Percentiles rank a stretch among this genome's conserved stretches.
These are phyloP conservation scores for Penicillium ucsense DNA, from an alignment of 495 filamentous ascomycete genomes.

Conservation along the genomic window DNA sequence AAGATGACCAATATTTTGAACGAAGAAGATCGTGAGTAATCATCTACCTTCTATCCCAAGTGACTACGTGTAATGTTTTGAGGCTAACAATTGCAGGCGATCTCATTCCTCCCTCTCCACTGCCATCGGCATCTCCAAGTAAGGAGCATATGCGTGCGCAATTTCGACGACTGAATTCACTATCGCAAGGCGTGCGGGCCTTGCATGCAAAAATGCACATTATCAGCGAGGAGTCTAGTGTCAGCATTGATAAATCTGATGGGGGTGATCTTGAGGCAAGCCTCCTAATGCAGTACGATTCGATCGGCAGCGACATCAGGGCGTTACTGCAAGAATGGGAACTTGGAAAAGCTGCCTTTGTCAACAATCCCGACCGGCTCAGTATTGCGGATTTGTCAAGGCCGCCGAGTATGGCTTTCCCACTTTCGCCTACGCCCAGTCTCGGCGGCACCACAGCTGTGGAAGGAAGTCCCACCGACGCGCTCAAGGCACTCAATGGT, in stretches of 20 bases:
- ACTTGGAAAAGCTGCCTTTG: constrained; percentile 64
- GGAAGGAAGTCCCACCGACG: constrained; percentile 69
- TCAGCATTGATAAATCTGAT: constrained; percentile 62
- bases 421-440: constrained; percentile 69
- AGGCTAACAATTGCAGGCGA: constrained; percentile 28
- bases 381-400: constrained; percentile 49
- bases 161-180: constrained; percentile 71
- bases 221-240: constrained; percentile 79
- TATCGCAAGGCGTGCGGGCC: constrained; percentile 83
- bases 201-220: constrained; percentile 94
- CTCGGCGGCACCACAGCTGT: constrained; percentile 78
- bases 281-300: constrained; percentile 85
- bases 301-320: constrained; percentile 79
- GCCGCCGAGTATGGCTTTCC: constrained; percentile 58
- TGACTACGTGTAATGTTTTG: not conserved
- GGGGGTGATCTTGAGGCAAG: constrained; percentile 56
- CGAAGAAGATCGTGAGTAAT: constrained; percentile 70
- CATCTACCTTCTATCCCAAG: not conserved
- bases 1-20: constrained; percentile 60
- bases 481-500: constrained; percentile 65
- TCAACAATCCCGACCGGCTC: constrained; percentile 56
- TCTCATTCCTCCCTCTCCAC: constrained; percentile 51
- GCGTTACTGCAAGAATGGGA: constrained; percentile 87
- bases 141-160: constrained; percentile 76
- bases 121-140: constrained; percentile 59